Evolutionary conservation across 805 yeast genomes (phyloP).

Genomic region (Vanderwaltozyma verrucispora): DNA sequence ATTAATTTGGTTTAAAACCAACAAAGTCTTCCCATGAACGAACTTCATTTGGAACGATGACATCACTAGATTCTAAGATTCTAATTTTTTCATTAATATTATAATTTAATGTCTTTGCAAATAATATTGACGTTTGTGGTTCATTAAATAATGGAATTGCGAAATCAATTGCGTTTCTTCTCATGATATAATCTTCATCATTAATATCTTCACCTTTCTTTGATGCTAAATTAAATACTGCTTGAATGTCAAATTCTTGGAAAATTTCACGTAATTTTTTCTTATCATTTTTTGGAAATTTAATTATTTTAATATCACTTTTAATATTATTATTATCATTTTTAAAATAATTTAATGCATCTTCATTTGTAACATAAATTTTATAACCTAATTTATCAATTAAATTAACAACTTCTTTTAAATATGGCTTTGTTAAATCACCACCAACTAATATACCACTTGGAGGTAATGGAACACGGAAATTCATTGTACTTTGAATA

Average conservation of each 20-base stretch:
- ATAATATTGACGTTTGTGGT: conserved; percentile 83
- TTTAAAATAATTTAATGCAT: conserved; percentile 60
- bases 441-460: conserved; percentile 91
- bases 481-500: conserved; percentile 94
- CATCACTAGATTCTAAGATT: conserved; percentile 40
- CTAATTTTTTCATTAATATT: conserved; percentile 44
- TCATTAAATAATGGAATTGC: conserved; percentile 95
- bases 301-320: conserved; percentile 48
- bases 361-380: conserved; percentile 64
- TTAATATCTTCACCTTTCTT: conserved; percentile 76
- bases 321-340: conserved; percentile 29
- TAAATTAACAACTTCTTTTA: conserved; percentile 64
- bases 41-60: conserved; percentile 74
- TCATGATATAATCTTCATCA: conserved; percentile 93
- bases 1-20: conserved; percentile 4
- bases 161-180: conserved; percentile 98
- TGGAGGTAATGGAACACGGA: conserved; percentile 87
- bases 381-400: conserved; percentile 65
- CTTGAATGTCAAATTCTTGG: conserved; percentile 72
- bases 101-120: conserved; percentile 69
- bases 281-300: conserved; percentile 89
- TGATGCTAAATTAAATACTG: conserved; percentile 86
- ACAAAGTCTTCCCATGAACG: conserved; percentile 94
- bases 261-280: conserved; percentile 88
- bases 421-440: conserved; percentile 44